Percentiles rank a stretch among this genome's conserved stretches.
These are phyloP conservation scores for Dimocarpus longan DNA, from an alignment of 345 rosid genomes.

Conservation along the genomic window DNA sequence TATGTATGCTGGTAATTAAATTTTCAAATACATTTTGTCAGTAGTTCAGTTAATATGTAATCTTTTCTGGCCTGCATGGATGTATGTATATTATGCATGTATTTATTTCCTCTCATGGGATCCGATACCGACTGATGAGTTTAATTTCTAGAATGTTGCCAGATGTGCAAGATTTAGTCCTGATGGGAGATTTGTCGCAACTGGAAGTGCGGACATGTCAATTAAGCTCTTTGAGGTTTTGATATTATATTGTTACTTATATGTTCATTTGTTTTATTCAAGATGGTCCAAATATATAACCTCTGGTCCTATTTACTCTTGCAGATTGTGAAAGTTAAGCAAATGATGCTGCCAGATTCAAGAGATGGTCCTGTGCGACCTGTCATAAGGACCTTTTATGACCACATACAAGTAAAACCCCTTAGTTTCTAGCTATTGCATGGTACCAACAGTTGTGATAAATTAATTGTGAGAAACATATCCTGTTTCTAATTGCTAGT, in stretches of 20 bases:
- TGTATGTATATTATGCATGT: not conserved
- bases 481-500: not conserved
- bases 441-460: not conserved
- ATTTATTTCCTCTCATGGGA: not conserved
- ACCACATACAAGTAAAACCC: constrained; percentile 64
- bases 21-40: not conserved
- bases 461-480: not conserved
- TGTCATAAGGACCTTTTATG: constrained; percentile 81
- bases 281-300: not conserved
- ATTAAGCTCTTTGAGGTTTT: constrained; percentile 86
- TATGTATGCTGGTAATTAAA: not conserved
- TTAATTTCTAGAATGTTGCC: constrained; percentile 61
- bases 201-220: constrained; percentile 86
- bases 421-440: constrained; percentile 13
- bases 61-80: not conserved
- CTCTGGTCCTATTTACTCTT: constrained; percentile 15
- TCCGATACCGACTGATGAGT: constrained; percentile 20
- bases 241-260: constrained; percentile 1
- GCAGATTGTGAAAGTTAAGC: constrained; percentile 78
- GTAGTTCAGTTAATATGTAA: not conserved
- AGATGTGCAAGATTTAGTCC: constrained; percentile 90
- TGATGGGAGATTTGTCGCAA: constrained; percentile 82
- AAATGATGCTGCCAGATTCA: constrained; percentile 69
- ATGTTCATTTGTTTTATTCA: not conserved
- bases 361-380: constrained; percentile 71